Base-by-base conservation (phyloP, 345 rosid genomes). In the Litchi chinensis region DNA sequence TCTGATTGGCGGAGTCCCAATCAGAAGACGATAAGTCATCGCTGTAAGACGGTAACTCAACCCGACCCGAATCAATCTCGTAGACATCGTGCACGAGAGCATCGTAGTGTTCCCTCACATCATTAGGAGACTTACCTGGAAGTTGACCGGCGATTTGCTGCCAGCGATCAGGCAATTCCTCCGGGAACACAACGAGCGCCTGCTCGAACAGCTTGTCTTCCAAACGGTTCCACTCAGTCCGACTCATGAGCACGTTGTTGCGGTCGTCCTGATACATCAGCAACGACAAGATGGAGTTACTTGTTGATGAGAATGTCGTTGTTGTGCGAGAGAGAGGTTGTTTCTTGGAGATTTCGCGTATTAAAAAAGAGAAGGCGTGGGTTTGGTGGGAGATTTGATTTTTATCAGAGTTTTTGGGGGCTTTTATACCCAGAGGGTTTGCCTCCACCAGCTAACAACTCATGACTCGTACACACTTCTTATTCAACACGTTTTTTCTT, bases 161-260 rank as follows among this genome's bases (percentile, higher is more conserved):
- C 98, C 98, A 95, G 8, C 95, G 92, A 72, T 90, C 84, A 3
- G 90, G 86, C 8, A 64, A 78, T 10, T 75, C 90, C 21, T 95
- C 98, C 0, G 96, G 88, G 3, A 86, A 85, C 46, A 50, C 3
- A 0, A 93, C 92, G 65, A 95, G 82, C 10, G 93, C 92, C 28
- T 77, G 71, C 84, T 95, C 98, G 46, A 95, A 95, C 10, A 77
- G 19, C 90, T 95, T 95, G 81, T 95, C 96, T 39, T 95, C 93
- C 0, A 76, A 13, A 3, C 93, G 90, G 26, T 78, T 87, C 98
- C 98, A 94, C 43, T 66, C 77, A 68, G 77, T 75, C 5, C 56
- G 79, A 52, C 63, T 74, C 68, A 54, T 73, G 48, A n/a, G 8
- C 6, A 74, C 19, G 66, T 43, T 71, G 13, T 5, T 15, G 16